Percentiles rank a stretch among this genome's conserved stretches.
Conservation (phyloP, 2,329 filamentous ascomycete species). For the Cladosporium sphaerospermum region DNA sequence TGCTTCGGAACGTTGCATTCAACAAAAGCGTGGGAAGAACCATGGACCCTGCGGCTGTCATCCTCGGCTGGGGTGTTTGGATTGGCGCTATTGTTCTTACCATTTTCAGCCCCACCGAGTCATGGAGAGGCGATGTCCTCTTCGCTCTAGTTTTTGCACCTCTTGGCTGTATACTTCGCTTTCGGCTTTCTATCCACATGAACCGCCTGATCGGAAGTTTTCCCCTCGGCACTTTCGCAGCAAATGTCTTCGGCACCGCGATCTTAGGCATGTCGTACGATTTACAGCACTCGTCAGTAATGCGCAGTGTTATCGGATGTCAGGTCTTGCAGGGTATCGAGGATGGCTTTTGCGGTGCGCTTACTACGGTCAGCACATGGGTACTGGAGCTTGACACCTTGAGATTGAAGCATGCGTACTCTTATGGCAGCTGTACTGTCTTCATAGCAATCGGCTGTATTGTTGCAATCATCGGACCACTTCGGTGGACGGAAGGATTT, state of each 20-base stretch:
- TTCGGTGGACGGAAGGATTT: no score
- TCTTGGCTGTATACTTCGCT: constrained; percentile 67
- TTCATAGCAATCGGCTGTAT: constrained; percentile 51
- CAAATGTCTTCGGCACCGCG: constrained; percentile 70
- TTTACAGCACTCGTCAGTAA: constrained; percentile 70
- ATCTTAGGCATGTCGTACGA: constrained; percentile 73
- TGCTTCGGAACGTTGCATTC: no score
- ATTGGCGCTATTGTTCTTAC: constrained; percentile 66
- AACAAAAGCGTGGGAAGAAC: no score
- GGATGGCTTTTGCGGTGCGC: constrained; percentile 47
- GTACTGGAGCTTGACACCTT: constrained; percentile 38
- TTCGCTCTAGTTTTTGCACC: constrained; percentile 81
- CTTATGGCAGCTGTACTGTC: constrained; percentile 62
- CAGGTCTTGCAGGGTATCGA: constrained; percentile 42
- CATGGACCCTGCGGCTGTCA: constrained; percentile 56
- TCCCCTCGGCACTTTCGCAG: constrained; percentile 77
- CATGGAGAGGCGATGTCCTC: constrained; percentile 68
- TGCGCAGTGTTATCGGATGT: constrained; percentile 42
- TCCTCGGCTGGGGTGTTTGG: constrained; percentile 70
- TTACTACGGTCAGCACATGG: constrained; percentile 45
- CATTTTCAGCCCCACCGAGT: constrained; percentile 62
- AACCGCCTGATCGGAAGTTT: constrained; percentile 63
- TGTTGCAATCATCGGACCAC: constrained; percentile 66
- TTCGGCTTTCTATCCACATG: constrained; percentile 63
- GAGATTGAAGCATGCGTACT: constrained; percentile 53